phyloP scores from a whole-genome alignment of 2,329 filamentous ascomycete genomes.

The Fusarium sp. region DNA sequence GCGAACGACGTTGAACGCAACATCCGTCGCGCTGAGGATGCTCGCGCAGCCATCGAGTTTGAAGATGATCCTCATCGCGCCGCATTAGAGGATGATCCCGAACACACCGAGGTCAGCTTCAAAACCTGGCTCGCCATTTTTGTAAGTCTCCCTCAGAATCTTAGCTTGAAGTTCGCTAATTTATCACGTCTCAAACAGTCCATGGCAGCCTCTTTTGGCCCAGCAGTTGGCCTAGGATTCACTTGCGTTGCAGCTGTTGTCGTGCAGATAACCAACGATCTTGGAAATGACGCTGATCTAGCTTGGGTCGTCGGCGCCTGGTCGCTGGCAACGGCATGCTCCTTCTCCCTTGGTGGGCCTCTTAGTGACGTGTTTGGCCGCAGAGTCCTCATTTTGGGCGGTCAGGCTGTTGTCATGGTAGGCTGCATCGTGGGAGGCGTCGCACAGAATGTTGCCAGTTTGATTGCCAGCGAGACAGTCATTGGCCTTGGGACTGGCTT shows the following conservation, averaged over 20 bases:
- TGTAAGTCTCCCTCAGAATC: not conserved
- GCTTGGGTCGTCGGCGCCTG: conserved; percentile 21
- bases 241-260: conserved; percentile 1
- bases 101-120: not conserved
- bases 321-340: conserved; percentile 11
- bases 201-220: conserved; percentile 19
- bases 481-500: conserved; percentile 11
- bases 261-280: conserved; percentile 12
- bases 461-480: conserved; percentile 11
- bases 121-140: conserved; percentile 14
- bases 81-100: conserved; percentile 17
- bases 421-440: conserved; percentile 21
- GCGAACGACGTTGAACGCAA: not conserved
- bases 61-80: conserved; percentile 25
- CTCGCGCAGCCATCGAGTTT: not conserved
- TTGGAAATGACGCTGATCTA: not conserved
- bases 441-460: not conserved
- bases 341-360: conserved; percentile 22
- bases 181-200: not conserved
- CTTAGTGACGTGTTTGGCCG: conserved; percentile 16
- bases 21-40: not conserved
- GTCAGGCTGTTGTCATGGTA: conserved; percentile 4
- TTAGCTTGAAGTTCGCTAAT: not conserved
- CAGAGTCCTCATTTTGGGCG: conserved; percentile 8
- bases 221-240: conserved; percentile 7